Evolutionary conservation across 495 filamentous ascomycete species (phyloP).

Genomic region (Podospora australis): DNA sequence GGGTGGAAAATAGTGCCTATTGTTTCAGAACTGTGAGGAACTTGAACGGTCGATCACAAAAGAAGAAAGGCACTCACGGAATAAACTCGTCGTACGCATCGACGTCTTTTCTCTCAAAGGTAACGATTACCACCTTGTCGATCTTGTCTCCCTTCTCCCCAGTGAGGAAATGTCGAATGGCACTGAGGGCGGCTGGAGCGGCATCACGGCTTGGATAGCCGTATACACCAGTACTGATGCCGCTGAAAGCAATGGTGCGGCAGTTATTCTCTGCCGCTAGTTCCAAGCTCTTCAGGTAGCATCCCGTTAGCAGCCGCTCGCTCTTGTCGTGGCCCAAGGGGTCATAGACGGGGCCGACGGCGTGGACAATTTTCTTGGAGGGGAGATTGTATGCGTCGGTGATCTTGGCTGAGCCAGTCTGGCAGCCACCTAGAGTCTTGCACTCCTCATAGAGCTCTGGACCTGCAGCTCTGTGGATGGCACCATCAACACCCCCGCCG

Average conservation of each 20-base stretch:
- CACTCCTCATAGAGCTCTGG: conserved; percentile 63
- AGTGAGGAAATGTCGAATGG: conserved; percentile 65
- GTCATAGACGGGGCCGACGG: conserved; percentile 82
- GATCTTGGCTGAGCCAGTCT: conserved; percentile 77
- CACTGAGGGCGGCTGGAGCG: conserved; percentile 57
- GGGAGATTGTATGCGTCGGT: conserved; percentile 72
- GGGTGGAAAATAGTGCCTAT: conserved; percentile 34
- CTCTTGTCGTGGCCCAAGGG: conserved; percentile 31
- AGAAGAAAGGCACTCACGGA: conserved; percentile 67
- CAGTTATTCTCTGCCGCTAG: conserved; percentile 59
- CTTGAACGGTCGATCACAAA: neutral
- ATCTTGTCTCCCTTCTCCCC: conserved; percentile 49
- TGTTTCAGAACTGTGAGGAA: neutral
- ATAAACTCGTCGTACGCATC: conserved; percentile 59
- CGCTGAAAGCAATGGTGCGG: conserved; percentile 72
- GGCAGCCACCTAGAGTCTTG: conserved; percentile 57
- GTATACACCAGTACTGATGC: conserved; percentile 82
- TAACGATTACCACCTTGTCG: conserved; percentile 73
- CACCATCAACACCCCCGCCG: conserved; percentile 82
- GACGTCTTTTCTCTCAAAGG: conserved; percentile 71
- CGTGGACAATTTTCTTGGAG: conserved; percentile 73
- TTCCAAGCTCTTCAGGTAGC: conserved; percentile 70
- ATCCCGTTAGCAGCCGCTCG: conserved; percentile 51
- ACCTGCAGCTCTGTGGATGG: conserved; percentile 83
- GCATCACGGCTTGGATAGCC: conserved; percentile 75